phyloP scores from a whole-genome alignment of 768 basidiomycete genomes.

The Lactarius hengduanensis region DNA sequence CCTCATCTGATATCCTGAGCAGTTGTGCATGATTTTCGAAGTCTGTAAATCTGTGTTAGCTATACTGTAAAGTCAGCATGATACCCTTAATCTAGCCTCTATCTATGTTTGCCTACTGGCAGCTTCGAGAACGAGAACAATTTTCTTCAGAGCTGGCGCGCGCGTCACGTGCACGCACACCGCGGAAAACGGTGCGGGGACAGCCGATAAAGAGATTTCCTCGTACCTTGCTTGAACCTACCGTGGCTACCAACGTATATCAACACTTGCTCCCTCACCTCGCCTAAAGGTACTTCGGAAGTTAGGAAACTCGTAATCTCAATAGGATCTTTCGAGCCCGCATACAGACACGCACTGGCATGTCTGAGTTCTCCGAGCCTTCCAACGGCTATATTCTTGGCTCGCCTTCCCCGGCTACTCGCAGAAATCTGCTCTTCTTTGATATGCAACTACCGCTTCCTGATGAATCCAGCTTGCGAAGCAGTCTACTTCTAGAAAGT shows the following conservation, averaged over 20 bases:
- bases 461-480: background rate
- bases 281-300: background rate
- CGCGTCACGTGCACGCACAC: background rate
- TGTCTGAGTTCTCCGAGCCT: background rate
- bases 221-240: background rate
- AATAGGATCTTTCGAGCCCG: background rate
- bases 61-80: background rate
- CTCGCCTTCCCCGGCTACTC: background rate
- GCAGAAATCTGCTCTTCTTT: background rate
- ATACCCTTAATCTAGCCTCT: slow-evolving; percentile 1
- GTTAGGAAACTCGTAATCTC: background rate
- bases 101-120: background rate
- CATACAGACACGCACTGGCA: slow-evolving; percentile 1
- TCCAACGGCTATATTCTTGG: background rate
- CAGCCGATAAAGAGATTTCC: background rate
- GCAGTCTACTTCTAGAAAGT: background rate
- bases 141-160: background rate
- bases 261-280: background rate
- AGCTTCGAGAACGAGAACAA: no score
- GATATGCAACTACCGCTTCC: background rate
- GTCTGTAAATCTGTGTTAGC: slow-evolving; percentile 8
- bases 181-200: background rate
- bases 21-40: slow-evolving; percentile 1
- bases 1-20: background rate
- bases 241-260: background rate